Evolutionary conservation across 352 stramenopile genomes (phyloP).

Genomic region (Phytophthora sojae): DNA sequence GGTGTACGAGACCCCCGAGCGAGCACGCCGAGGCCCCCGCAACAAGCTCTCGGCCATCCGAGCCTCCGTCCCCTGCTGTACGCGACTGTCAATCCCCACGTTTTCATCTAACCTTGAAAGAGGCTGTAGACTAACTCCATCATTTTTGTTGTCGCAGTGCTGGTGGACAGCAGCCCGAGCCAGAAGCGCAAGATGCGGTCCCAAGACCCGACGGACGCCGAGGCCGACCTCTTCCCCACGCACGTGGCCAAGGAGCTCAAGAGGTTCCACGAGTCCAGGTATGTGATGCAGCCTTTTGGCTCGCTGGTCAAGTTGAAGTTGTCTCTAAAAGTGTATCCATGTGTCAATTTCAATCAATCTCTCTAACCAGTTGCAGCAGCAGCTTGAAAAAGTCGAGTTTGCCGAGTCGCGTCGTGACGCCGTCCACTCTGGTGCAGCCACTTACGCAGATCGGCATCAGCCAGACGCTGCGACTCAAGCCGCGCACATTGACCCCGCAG

Average conservation of each 20-base stretch:
- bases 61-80: slow-evolving; percentile 36
- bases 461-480: slow-evolving; percentile 5
- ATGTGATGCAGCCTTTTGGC: background rate
- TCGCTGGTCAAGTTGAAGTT: slow-evolving; percentile 19
- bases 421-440: slow-evolving; percentile 62
- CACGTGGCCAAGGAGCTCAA: slow-evolving; percentile 63
- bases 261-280: slow-evolving; percentile 64
- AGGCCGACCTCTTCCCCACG: slow-evolving; percentile 39
- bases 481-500: background rate
- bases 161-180: slow-evolving; percentile 64
- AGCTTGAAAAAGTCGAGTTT: slow-evolving; percentile 19
- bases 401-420: slow-evolving; percentile 44
- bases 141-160: slow-evolving; percentile 19
- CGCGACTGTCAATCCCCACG: slow-evolving; percentile 3
- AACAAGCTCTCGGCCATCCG: slow-evolving; percentile 24
- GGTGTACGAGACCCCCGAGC: slow-evolving; percentile 57
- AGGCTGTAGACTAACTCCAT: background rate
- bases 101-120: background rate
- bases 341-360: background rate
- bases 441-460: slow-evolving; percentile 71
- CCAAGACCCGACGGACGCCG: slow-evolving; percentile 48
- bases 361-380: background rate
- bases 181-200: slow-evolving; percentile 78
- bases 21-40: slow-evolving; percentile 39
- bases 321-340: slow-evolving; percentile 18